Conservation (phyloP, 257 asterid species). For the Fraxinus cuspidata region DNA sequence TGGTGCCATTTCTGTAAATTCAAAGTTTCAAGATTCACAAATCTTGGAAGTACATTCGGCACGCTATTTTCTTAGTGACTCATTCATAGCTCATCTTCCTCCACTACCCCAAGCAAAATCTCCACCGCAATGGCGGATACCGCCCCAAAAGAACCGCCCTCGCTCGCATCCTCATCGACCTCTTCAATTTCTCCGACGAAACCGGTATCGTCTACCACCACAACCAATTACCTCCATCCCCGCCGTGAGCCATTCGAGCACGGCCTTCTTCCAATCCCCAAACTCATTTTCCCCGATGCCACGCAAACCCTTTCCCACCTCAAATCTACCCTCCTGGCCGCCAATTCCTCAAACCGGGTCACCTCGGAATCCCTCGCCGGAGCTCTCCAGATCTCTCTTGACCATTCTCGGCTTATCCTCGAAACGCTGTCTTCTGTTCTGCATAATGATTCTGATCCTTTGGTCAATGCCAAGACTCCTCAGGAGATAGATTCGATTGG, state of each 20-base stretch:
- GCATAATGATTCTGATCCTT: conserved; percentile 62
- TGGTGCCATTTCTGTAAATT: conserved; percentile 1
- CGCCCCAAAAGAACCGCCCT: conserved; percentile 27
- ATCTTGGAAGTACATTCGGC: conserved; percentile 7
- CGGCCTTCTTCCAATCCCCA: conserved; percentile 80
- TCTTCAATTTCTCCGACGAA: conserved; percentile 1
- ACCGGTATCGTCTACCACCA: conserved; percentile 3
- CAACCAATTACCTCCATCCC: conserved; percentile 54
- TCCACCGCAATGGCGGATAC: conserved; percentile 49
- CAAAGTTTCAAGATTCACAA: neutral
- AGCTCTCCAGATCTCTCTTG: conserved; percentile 60
- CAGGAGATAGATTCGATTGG: conserved; percentile 59
- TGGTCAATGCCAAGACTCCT: conserved; percentile 41
- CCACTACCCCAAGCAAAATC: conserved; percentile 19
- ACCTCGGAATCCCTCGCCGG: conserved; percentile 43
- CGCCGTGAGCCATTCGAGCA: conserved; percentile 91
- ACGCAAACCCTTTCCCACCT: conserved; percentile 65
- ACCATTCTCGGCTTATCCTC: conserved; percentile 69
- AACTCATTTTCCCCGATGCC: conserved; percentile 74
- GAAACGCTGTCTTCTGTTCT: conserved; percentile 63
- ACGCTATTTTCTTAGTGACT: conserved; percentile 9
- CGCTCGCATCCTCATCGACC: conserved; percentile 30
- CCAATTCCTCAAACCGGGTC: conserved; percentile 47
- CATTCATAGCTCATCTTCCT: neutral
- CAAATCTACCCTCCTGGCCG: conserved; percentile 60